Percentiles rank a stretch among this genome's conserved stretches.
Conservation (phyloP, 2,329 filamentous ascomycete species). For the Phialophora tarda region DNA sequence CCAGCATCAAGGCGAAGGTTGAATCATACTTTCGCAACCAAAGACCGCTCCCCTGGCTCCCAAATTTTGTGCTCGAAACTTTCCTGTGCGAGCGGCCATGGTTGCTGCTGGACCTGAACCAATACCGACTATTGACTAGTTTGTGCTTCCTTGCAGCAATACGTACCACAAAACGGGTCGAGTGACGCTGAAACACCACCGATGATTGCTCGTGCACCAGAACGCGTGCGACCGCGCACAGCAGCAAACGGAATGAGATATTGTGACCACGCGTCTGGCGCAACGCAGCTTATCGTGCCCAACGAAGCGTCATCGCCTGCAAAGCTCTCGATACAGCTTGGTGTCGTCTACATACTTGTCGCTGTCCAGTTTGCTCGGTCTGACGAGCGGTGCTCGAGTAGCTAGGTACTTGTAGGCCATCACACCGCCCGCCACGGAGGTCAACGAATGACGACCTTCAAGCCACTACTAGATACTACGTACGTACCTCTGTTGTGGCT, state of each 20-base stretch:
- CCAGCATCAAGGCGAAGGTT: not conserved
- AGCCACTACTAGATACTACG: slow-evolving; percentile 10
- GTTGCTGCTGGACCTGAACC: not conserved
- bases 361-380: not conserved
- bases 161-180: not conserved
- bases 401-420: not conserved
- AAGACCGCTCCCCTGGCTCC: too few species aligned
- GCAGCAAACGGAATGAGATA: not conserved
- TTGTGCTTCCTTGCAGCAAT: not conserved
- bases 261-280: not conserved
- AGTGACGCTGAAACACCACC: not conserved
- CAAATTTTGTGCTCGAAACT: not conserved
- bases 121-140: not conserved
- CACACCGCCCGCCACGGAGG: not conserved
- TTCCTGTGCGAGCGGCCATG: not conserved
- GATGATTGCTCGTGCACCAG: not conserved
- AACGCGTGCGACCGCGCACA: not conserved
- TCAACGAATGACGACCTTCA: not conserved
- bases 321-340: not conserved
- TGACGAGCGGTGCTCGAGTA: not conserved
- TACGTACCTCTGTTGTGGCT: not conserved
- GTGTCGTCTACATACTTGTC: not conserved
- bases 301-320: not conserved
- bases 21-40: too few species aligned
- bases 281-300: not conserved